These are phyloP conservation scores for Chaetomium fimeti DNA, from an alignment of 495 filamentous ascomycete species.

Conservation along the genomic window DNA sequence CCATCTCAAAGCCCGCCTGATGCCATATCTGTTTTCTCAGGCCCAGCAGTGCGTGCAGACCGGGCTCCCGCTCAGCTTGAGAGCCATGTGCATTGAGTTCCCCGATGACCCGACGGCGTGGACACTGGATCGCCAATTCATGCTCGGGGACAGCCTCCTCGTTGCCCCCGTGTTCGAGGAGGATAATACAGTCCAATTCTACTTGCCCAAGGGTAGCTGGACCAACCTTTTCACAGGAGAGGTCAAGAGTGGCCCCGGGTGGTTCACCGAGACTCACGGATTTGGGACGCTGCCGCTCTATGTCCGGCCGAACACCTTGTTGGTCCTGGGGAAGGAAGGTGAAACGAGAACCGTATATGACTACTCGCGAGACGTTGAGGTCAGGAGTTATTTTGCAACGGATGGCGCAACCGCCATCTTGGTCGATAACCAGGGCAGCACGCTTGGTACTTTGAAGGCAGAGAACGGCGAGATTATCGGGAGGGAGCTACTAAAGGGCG, in stretches of 20 bases:
- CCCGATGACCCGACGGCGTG: slow-evolving; percentile 61
- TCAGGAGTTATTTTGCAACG: slow-evolving; percentile 40
- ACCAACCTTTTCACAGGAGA: slow-evolving; percentile 50
- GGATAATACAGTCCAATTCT: slow-evolving; percentile 59
- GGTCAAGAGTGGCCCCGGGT: slow-evolving; percentile 46
- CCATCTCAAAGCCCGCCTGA: slow-evolving; percentile 59
- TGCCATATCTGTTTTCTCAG: slow-evolving; percentile 61
- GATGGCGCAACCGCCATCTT: slow-evolving; percentile 38
- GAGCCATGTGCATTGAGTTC: slow-evolving; percentile 65
- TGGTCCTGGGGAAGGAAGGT: slow-evolving; percentile 47
- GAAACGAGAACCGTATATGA: slow-evolving; percentile 52
- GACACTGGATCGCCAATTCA: slow-evolving; percentile 65
- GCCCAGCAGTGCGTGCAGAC: slow-evolving; percentile 46
- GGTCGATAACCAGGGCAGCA: slow-evolving; percentile 40
- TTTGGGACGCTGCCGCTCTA: slow-evolving; percentile 52
- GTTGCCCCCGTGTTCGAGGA: slow-evolving; percentile 63
- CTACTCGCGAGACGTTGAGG: slow-evolving; percentile 46
- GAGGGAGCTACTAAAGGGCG: slow-evolving; percentile 5
- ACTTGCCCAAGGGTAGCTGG: slow-evolving; percentile 61
- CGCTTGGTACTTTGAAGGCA: slow-evolving; percentile 34
- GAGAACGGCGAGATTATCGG: slow-evolving; percentile 16
- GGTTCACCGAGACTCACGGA: slow-evolving; percentile 49
- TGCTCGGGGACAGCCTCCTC: slow-evolving; percentile 59
- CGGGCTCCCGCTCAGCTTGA: slow-evolving; percentile 55
- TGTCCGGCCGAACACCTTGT: slow-evolving; percentile 48